These are phyloP conservation scores for Hypoxylon sp. DNA, from an alignment of 2,329 filamentous ascomycete genomes.

Conservation along the genomic window DNA sequence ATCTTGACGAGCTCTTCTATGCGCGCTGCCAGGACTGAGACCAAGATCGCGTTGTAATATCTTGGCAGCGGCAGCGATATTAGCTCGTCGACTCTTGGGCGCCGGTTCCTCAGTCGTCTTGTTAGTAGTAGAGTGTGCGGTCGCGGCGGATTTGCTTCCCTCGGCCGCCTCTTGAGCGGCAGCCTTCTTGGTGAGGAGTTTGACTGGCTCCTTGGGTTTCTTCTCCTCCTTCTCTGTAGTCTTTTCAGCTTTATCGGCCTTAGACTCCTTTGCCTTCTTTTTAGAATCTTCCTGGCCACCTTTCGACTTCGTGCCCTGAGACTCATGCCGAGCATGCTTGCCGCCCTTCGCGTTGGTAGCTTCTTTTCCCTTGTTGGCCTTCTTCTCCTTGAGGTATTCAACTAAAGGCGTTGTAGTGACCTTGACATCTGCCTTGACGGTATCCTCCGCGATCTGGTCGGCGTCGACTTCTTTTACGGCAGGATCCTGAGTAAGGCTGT, in stretches of 20 bases:
- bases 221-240: constrained; percentile 68
- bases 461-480: constrained; percentile 62
- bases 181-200: constrained; percentile 72
- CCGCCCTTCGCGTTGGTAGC: constrained; percentile 64
- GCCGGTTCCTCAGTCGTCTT: constrained; percentile 53
- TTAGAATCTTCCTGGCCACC: constrained; percentile 60
- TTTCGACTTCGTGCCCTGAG: constrained; percentile 63
- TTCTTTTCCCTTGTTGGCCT: constrained; percentile 78
- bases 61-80: constrained; percentile 73
- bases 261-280: constrained; percentile 71
- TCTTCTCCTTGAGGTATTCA: constrained; percentile 91
- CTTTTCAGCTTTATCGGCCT: constrained; percentile 73
- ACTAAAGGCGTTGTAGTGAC: constrained; percentile 88
- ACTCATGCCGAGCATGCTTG: constrained; percentile 69
- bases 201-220: constrained; percentile 70
- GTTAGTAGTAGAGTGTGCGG: constrained; percentile 53
- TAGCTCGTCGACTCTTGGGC: constrained; percentile 68
- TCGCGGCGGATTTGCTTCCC: constrained; percentile 58
- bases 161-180: constrained; percentile 63
- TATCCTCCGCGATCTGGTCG: constrained; percentile 62
- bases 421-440: constrained; percentile 66
- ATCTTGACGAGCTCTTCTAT: constrained; percentile 70
- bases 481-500: constrained; percentile 80
- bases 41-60: constrained; percentile 76
- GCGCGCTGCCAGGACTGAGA: constrained; percentile 71